Evolutionary conservation across 2,329 filamentous ascomycete species (phyloP), one percentile per base, ranked within the genome.

Genomic region (Beauveria asiatica): DNA sequence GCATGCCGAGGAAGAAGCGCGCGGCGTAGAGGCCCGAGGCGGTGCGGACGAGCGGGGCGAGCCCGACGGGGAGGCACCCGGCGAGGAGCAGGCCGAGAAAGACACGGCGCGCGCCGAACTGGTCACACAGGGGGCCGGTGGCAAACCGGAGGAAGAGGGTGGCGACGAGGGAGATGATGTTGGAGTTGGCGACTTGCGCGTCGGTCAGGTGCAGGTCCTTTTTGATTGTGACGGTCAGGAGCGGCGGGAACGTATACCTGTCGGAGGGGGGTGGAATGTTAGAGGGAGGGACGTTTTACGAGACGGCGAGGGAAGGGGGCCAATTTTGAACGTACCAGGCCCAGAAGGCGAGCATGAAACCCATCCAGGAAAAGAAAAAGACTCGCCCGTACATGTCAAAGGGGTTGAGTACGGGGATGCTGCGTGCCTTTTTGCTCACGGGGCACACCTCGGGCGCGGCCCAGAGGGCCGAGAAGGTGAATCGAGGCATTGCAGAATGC

Each of bases 291-390:
- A 9, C 8, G 4, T 17, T 16, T n/a, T 13, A 8, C 10, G 17
- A 11, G 10, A 21, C 3, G 21, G 2, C 7, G 25, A 30, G 8
- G 11, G 3, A n/a, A 37, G 8, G 2, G 13, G 2, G 51, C 5
- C 13, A 19, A 6, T 6, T 5, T 13, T 16, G n/a, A 30, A 66
- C 70, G 62, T 61, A 74, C 89, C 89, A 96, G 11, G 90, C 92
- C 81, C 90, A 90, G 74, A 96, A 96, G 8, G 89, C 88, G 57
- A 93, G 83, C 81, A 94, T 86, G 73, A 94, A 94, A 2, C 89
- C 89, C 52, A 92, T 81, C 85, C 89, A 94, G 1, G 88, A 89
- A 76, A 96, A 96, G 78, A 92, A 91, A 74, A 95, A 96, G 0
- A 94, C 91, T 7, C 91, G 83, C 42, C 91, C 92, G 77, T 96